Percentiles rank a stretch among this genome's conserved stretches.
Evolutionary conservation across 2,329 filamentous ascomycete genomes (phyloP).

Genomic region (Trichoderma brevicompactum): DNA sequence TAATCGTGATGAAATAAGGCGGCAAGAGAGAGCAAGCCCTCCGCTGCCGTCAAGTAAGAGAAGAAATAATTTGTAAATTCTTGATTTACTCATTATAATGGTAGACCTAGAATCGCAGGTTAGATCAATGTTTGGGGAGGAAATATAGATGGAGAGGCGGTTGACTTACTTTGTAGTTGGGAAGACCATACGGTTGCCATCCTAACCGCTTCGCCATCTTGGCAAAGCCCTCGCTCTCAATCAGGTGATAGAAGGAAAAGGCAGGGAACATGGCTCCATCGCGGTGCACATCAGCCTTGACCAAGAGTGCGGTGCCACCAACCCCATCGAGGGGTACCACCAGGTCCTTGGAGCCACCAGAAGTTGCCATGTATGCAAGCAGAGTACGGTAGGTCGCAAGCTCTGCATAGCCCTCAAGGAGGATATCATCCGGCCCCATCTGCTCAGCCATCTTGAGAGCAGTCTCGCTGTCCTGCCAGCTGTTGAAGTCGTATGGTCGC

Average conservation of each 20-base stretch:
- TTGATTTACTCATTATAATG: slow-evolving; percentile 81
- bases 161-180: slow-evolving; percentile 86
- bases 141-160: background rate
- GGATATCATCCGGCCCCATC: slow-evolving; percentile 89
- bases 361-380: slow-evolving; percentile 80
- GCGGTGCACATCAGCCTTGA: slow-evolving; percentile 95
- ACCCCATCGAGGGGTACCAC: slow-evolving; percentile 87
- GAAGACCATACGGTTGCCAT: slow-evolving; percentile 84
- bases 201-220: slow-evolving; percentile 93
- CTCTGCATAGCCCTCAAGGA: slow-evolving; percentile 90
- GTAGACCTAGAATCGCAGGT: slow-evolving; percentile 68
- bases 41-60: slow-evolving; percentile 6
- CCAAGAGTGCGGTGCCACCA: slow-evolving; percentile 86
- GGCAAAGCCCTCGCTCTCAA: slow-evolving; percentile 97
- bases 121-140: slow-evolving; percentile 11
- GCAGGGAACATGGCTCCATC: slow-evolving; percentile 99
- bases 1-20: slow-evolving; percentile 28
- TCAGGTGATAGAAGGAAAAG: slow-evolving; percentile 94
- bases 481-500: slow-evolving; percentile 95
- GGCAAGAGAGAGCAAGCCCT: background rate
- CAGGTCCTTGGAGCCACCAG: slow-evolving; percentile 59
- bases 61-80: background rate
- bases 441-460: slow-evolving; percentile 74
- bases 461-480: slow-evolving; percentile 87
- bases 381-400: slow-evolving; percentile 89